Evolutionary conservation across 148 eudicot species (phyloP).

Genomic region (Vaccinium darrowii): DNA sequence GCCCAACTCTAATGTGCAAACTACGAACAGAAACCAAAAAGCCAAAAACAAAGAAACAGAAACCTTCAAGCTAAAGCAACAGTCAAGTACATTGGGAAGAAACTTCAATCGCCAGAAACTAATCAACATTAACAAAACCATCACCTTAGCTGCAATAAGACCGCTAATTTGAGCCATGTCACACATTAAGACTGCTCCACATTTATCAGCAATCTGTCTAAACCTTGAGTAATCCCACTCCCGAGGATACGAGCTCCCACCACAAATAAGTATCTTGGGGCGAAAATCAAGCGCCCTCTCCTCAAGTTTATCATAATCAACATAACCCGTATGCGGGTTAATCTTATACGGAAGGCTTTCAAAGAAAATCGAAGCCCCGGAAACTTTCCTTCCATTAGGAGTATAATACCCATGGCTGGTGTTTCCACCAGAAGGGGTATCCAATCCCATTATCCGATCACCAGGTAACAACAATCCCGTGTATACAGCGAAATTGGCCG

Average conservation of each 20-base stretch:
- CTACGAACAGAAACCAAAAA: neutral
- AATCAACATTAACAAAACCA: slow-evolving; percentile 9
- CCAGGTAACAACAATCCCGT: slow-evolving; percentile 81
- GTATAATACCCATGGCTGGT: slow-evolving; percentile 88
- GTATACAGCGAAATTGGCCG: slow-evolving; percentile 90
- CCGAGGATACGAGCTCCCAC: slow-evolving; percentile 93
- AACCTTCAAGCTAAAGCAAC: neutral
- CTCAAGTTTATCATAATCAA: slow-evolving; percentile 90
- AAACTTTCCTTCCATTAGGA: slow-evolving; percentile 83
- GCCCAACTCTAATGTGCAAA: neutral
- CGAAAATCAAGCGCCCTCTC: slow-evolving; percentile 88
- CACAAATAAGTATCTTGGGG: slow-evolving; percentile 91
- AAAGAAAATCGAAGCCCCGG: slow-evolving; percentile 91
- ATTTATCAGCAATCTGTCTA: slow-evolving; percentile 80
- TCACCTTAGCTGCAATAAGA: slow-evolving; percentile 92
- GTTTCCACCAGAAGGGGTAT: slow-evolving; percentile 83
- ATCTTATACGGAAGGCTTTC: slow-evolving; percentile 85
- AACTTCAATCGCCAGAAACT: neutral
- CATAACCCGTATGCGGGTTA: slow-evolving; percentile 65
- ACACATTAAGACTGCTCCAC: slow-evolving; percentile 84
- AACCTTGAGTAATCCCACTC: slow-evolving; percentile 85
- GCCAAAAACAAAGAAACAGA: neutral
- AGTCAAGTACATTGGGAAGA: neutral
- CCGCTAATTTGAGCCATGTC: slow-evolving; percentile 99
- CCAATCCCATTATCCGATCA: slow-evolving; percentile 95